These are phyloP conservation scores for Quercus engelmannii DNA, from an alignment of 306 rosid genomes.

Conservation along the genomic window DNA sequence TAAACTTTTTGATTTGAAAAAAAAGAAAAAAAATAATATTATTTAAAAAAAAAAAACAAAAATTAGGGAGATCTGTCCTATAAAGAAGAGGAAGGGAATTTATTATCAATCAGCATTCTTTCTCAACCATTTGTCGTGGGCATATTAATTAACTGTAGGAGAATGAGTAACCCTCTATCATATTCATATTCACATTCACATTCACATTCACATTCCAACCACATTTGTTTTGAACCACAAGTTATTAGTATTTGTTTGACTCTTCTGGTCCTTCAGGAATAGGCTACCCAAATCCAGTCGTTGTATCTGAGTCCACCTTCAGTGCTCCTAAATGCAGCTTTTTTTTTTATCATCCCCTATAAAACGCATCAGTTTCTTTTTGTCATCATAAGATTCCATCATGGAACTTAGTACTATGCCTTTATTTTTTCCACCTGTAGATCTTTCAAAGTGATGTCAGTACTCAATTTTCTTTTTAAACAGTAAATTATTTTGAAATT, in stretches of 20 bases:
- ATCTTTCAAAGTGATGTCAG: too few species aligned
- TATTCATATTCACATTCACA: background rate
- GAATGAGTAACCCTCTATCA: background rate
- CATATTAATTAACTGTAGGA: background rate
- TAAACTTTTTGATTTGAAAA: too few species aligned
- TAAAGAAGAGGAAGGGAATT: background rate
- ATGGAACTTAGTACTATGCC: too few species aligned
- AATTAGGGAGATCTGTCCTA: background rate
- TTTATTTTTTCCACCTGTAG: too few species aligned
- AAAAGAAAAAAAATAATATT: background rate
- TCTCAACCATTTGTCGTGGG: background rate
- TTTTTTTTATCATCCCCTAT: background rate
- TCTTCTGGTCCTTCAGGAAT: background rate
- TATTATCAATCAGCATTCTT: background rate
- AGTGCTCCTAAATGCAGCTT: background rate
- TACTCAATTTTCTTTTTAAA: too few species aligned
- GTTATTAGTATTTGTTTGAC: background rate
- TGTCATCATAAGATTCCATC: background rate
- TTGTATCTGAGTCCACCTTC: background rate
- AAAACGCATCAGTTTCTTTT: background rate
- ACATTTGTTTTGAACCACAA: background rate
- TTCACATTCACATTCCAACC: background rate
- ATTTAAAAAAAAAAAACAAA: background rate
- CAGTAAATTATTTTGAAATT: too few species aligned
- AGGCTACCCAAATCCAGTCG: slow-evolving; percentile 1